Base-by-base conservation (phyloP, 305 asterid species). In the Rubia peregrina region DNA sequence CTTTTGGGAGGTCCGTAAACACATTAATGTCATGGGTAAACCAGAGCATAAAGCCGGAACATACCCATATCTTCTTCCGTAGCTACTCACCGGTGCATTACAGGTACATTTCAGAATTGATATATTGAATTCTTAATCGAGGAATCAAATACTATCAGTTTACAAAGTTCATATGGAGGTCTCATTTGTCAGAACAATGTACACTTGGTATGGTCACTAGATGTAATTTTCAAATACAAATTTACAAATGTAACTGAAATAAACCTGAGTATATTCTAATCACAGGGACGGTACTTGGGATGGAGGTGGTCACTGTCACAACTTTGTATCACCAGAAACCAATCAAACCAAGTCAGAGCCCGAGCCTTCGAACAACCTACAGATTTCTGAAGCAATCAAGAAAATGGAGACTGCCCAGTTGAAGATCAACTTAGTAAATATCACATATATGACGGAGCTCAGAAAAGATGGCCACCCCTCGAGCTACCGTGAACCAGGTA, bases 11-110 rank as follows among this genome's bases (percentile, higher is more conserved):
- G 80, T 88, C 96, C 33, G 74, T 94, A 38, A 71, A 75, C 56
- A 87, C 97, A 2, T 71, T 83, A 81, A 87, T 82, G 65, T 65
- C 42, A 1, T 91, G 96, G 95, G 82, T 74, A 65, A 57, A 17
- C 9, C 75, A 80, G 57, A 85, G 73, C 61, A 70, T 84, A 64
- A 83, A 78, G 53, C 79, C 83, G 8, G 73, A 79, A 12, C 84
- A 79, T 77, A 84, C 73, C 26, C 83, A 72, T 24, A 80, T 87
- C 44, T 80, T 91, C 83, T 83, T 89, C 70, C 85, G 96, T 56
- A 85, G 96, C 83, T 89, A 83, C 83, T 89, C 97, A 21, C 97
- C 98, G 0, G 89, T 89, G 17, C 97, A 94, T 77, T 91, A 77
- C 89, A 89, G 94, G 98, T 64, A 85, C 33, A 46, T 30, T 65